Base-by-base conservation (phyloP, 345 rosid species). In the Populus tremula region DNA sequence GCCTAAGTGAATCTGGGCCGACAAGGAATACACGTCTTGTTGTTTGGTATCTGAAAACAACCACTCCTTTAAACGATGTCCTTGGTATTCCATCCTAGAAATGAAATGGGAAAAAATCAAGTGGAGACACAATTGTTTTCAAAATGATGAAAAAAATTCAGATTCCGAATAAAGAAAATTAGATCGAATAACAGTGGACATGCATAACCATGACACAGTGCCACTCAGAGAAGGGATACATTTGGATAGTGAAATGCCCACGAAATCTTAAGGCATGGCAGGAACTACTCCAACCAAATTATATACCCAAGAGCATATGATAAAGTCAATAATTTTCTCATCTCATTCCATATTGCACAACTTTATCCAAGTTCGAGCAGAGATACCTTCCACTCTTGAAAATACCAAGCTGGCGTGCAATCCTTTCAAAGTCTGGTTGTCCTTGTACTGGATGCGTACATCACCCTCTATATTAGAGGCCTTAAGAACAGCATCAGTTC, bases 381-480 rank as follows among this genome's bases (percentile, higher is more conserved):
- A 65, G 63, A 75, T 85, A 92, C 98, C 97, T 96, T 96, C 99
- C 99, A 96, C 81, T 96, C 99, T 75, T 88, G 87, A 96, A 96
- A 71, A 96, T 83, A 70, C 99, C 99, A 86, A 96, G 94, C 76
- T 94, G 91, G 56, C 77, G 86, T 29, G 98, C 97, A 74, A 94
- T 86, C 78, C 35, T 83, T 83, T 90, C 93, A 85, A 94, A 96
- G 72, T 94, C 96, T 50, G 79, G 70, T 77, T 94, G 78, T 94
- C 91, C 71, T 75, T 78, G 85, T 96, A 96, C 70, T 56, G 86
- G 80, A 94, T 83, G 76, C 93, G 89, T 65, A 94, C 93, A 79
- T 94, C 98, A 59, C 90, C 90, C 71, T 79, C 84, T 38, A 87
- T 83, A 75, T 91, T 91, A 75, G 80, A 75, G 49, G 88, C 92